Evolutionary conservation across 768 basidiomycete species (phyloP).

Genomic region (Leucocoprinus sp.): DNA sequence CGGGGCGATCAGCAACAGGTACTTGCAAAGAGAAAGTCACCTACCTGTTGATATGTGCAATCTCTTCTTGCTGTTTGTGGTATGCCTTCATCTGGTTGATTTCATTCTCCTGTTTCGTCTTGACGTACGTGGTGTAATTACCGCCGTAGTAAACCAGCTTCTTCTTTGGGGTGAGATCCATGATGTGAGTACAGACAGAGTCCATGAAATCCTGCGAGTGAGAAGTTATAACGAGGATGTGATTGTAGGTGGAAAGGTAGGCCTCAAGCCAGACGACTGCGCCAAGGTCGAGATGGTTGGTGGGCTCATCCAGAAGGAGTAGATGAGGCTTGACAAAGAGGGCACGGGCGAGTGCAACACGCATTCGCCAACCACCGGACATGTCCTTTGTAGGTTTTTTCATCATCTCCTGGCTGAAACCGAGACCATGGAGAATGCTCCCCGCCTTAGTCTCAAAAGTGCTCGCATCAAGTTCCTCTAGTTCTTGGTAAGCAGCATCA

Average conservation of each 20-base stretch:
- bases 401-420: constrained; percentile 90
- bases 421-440: constrained; percentile 95
- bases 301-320: constrained; percentile 87
- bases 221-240: constrained; percentile 94
- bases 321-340: constrained; percentile 96
- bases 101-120: constrained; percentile 95
- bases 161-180: constrained; percentile 91
- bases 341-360: constrained; percentile 92
- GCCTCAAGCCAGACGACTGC: constrained; percentile 99
- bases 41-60: constrained; percentile 95
- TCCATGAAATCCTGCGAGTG: constrained; percentile 99
- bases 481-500: constrained; percentile 86
- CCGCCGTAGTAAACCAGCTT: constrained; percentile 92
- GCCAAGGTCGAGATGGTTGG: constrained; percentile 91
- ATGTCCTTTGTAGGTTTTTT: constrained; percentile 95
- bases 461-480: constrained; percentile 92
- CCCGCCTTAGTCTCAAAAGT: constrained; percentile 96
- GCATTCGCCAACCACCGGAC: constrained; percentile 99
- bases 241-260: constrained; percentile 96
- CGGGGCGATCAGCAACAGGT: constrained; percentile 11
- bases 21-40: constrained; percentile 13
- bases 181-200: constrained; percentile 93
- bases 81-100: constrained; percentile 99
- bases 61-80: constrained; percentile 97
- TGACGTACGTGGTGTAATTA: constrained; percentile 96